phyloP scores from a whole-genome alignment of 805 yeast species.

The Torulaspora microellipsoides region DNA sequence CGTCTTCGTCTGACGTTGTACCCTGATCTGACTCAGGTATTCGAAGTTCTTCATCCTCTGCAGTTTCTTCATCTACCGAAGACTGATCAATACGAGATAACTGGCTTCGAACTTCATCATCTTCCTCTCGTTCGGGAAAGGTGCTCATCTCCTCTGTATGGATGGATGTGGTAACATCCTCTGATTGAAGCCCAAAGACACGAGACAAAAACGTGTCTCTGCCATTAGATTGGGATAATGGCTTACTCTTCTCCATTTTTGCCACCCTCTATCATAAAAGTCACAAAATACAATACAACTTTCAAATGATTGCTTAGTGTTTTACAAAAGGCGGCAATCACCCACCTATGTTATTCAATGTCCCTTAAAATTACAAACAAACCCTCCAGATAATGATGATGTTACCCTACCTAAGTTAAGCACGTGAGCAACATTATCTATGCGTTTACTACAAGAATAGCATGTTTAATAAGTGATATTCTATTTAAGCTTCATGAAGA shows the following conservation, averaged over 20 bases:
- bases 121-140: constrained; percentile 14
- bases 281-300: neutral
- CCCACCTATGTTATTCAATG: neutral
- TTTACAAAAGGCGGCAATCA: constrained; percentile 7
- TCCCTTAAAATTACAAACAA: constrained; percentile 4
- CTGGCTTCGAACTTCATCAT: constrained; percentile 1
- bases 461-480: no score
- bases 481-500: no score
- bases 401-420: constrained; percentile 2
- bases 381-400: neutral
- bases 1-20: constrained; percentile 28
- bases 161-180: constrained; percentile 26
- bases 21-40: constrained; percentile 36
- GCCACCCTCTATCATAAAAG: constrained; percentile 1
- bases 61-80: constrained; percentile 8
- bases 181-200: constrained; percentile 33
- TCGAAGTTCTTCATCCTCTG: constrained; percentile 19
- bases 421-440: no score
- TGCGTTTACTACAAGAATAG: no score
- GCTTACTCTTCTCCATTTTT: constrained; percentile 10
- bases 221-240: constrained; percentile 11
- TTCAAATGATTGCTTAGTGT: neutral
- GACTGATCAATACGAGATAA: neutral
- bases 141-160: constrained; percentile 29
- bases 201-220: constrained; percentile 33